Conservation (phyloP, 1,284 basidiomycete genomes). For the Stereum hirsutum region DNA sequence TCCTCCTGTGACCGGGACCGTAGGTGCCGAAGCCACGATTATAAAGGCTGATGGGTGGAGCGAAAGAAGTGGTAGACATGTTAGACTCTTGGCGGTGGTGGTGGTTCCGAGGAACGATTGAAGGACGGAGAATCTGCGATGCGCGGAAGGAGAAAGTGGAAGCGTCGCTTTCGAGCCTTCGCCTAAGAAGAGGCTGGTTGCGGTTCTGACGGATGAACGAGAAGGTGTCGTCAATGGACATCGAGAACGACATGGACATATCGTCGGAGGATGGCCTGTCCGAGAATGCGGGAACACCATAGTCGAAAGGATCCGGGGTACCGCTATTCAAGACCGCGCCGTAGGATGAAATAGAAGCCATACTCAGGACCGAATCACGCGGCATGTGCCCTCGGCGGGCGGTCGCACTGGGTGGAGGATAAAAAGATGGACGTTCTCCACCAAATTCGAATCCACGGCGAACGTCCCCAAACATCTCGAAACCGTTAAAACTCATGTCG, state of each 20-base stretch:
- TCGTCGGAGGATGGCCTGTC: conserved; percentile 50
- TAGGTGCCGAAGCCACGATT: conserved; percentile 47
- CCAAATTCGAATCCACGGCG: conserved; percentile 66
- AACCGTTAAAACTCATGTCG: conserved; percentile 53
- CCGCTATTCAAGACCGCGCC: conserved; percentile 61
- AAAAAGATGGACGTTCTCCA: conserved; percentile 52
- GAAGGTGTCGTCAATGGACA: conserved; percentile 67
- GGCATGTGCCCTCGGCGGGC: conserved; percentile 29
- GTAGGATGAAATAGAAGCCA: conserved; percentile 77
- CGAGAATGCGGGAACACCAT: conserved; percentile 39
- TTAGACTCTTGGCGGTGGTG: conserved; percentile 37
- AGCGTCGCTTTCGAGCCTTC: conserved; percentile 63
- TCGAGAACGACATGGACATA: conserved; percentile 43
- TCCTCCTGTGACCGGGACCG: conserved; percentile 34
- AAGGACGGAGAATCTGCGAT: conserved; percentile 15
- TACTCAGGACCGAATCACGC: conserved; percentile 63
- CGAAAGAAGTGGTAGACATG: conserved; percentile 38
- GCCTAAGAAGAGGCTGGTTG: no score
- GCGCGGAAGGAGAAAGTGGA: conserved; percentile 68
- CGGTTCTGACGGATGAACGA: conserved; percentile 42
- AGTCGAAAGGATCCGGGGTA: conserved; percentile 67
- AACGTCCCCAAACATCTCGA: conserved; percentile 68
- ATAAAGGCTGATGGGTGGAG: conserved; percentile 63
- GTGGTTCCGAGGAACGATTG: conserved; percentile 24
- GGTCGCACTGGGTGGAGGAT: conserved; percentile 37